phyloP scores from a whole-genome alignment of 2,329 filamentous ascomycete species.

The Metarhizium sp. region DNA sequence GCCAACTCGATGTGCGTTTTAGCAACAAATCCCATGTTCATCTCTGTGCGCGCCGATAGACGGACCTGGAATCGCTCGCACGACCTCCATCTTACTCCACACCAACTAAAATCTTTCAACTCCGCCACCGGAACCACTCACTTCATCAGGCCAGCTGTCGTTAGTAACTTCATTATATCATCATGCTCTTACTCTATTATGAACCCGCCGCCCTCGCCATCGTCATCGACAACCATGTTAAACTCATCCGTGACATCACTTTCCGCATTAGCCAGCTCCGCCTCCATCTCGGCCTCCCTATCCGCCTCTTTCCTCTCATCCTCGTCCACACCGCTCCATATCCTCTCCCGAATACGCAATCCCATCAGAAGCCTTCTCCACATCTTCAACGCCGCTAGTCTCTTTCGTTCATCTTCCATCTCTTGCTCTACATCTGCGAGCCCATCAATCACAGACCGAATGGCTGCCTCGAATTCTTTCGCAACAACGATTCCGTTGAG shows the following conservation, averaged over 20 bases:
- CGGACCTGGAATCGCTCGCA: no score
- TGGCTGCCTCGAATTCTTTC: constrained; percentile 58
- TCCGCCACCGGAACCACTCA: not conserved
- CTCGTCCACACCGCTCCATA: constrained; percentile 50
- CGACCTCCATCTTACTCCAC: not conserved
- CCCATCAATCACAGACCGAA: constrained; percentile 58
- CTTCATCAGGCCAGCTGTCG: not conserved
- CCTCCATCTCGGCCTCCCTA: constrained; percentile 25
- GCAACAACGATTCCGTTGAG: constrained; percentile 71
- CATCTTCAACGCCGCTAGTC: constrained; percentile 63
- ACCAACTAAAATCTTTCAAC: not conserved
- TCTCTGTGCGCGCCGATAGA: no score
- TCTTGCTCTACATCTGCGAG: constrained; percentile 58
- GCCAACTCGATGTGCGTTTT: not conserved
- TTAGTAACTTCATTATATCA: not conserved
- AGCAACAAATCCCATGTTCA: no score
- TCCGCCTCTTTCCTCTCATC: constrained; percentile 33
- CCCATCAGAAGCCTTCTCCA: constrained; percentile 62
- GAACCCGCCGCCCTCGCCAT: constrained; percentile 37
- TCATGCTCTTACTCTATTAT: constrained; percentile 23
- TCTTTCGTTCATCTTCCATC: constrained; percentile 58
- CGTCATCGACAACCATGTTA: constrained; percentile 29
- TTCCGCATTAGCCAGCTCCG: constrained; percentile 23
- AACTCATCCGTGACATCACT: constrained; percentile 35
- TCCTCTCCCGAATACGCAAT: constrained; percentile 64